A percentile compares a stretch with the other conserved stretches of the same genome.
Conservation (phyloP, 345 rosid species). For the Adansonia digitata region DNA sequence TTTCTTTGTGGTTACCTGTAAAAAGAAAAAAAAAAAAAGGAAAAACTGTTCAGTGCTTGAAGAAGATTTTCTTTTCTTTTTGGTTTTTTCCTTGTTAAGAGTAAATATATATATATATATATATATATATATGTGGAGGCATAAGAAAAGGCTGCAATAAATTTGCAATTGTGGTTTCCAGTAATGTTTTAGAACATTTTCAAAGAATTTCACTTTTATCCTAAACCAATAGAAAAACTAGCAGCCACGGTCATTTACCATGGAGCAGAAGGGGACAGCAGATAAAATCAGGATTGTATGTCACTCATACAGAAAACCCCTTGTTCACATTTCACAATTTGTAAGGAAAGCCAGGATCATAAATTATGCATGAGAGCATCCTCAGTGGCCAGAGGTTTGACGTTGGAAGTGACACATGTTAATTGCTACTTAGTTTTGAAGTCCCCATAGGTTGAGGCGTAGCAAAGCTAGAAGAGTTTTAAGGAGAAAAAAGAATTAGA, state of each 20-base stretch:
- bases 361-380: not conserved
- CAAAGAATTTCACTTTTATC: constrained; percentile 1
- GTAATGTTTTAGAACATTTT: not conserved
- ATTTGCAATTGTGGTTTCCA: not conserved
- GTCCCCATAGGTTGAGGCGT: not conserved
- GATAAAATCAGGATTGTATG: not conserved
- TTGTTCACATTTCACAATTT: constrained; percentile 5
- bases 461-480: constrained; percentile 3
- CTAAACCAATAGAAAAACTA: constrained; percentile 7
- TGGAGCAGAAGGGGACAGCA: not conserved
- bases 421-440: not conserved
- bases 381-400: not conserved
- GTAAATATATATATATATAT: too few relatives aligned
- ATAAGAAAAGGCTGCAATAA: not conserved
- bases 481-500: not conserved
- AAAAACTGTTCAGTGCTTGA: not conserved
- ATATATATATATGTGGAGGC: not conserved
- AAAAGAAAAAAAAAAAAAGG: constrained; percentile 6
- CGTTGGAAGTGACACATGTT: not conserved
- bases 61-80: not conserved
- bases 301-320: not conserved
- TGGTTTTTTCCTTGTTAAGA: too few relatives aligned
- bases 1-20: constrained; percentile 82
- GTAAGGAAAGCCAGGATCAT: constrained; percentile 4
- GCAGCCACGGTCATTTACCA: not conserved